Conservation (phyloP, 345 rosid species). For the Gynandropsis gynandra region DNA sequence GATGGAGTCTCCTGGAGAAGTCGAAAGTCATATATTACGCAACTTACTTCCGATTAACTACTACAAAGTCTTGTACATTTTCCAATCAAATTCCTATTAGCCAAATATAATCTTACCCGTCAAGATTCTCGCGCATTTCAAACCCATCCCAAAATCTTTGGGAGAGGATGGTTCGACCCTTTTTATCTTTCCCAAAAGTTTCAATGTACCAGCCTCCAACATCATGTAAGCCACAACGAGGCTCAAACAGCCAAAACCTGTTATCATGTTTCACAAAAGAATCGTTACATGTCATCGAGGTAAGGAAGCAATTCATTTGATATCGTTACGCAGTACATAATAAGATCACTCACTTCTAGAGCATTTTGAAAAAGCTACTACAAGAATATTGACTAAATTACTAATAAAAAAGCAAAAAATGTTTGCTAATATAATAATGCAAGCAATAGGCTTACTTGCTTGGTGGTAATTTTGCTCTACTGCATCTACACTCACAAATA, state of each 20-base stretch:
- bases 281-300: conserved; percentile 15
- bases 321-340: neutral
- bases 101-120: conserved; percentile 46
- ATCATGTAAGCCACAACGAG: conserved; percentile 83
- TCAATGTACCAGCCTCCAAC: conserved; percentile 97
- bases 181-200: conserved; percentile 79
- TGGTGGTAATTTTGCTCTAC: conserved; percentile 79
- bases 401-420: neutral
- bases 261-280: conserved; percentile 15
- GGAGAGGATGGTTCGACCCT: conserved; percentile 51
- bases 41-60: neutral
- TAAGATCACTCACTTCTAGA: neutral
- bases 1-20: conserved; percentile 82
- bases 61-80: neutral
- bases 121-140: conserved; percentile 40
- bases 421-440: conserved; percentile 1
- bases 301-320: neutral
- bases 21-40: conserved; percentile 12
- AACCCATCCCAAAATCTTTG: conserved; percentile 79
- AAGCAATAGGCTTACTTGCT: conserved; percentile 61
- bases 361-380: neutral
- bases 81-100: neutral
- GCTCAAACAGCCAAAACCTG: conserved; percentile 97
- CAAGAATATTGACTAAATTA: neutral
- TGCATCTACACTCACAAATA: conserved; percentile 82